Base-by-base conservation (phyloP, 2,329 filamentous ascomycete genomes). In the Stagonosporopsis vannaccii region DNA sequence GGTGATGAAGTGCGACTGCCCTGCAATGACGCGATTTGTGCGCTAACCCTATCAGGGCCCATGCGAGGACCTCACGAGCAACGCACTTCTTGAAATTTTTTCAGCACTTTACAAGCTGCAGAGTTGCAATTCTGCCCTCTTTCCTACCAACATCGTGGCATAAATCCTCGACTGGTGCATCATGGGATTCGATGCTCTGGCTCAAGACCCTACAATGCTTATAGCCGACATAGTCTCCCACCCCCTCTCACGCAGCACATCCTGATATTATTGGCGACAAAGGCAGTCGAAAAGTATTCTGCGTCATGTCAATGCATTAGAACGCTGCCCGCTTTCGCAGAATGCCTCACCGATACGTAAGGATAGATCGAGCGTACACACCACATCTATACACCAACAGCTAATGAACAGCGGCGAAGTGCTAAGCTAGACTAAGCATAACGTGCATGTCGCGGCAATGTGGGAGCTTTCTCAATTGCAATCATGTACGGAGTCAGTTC, bases 1-100 rank as follows among this genome's bases (percentile, higher is more conserved):
- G 3, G 42, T 33, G 33, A 44, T 49, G 32, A 11, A 36, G 37
- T 48, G 37, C 37, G 37, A 41, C 17, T 17, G 23, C 13, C 11
- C 8, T 30, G 11, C 15, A 23, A 53, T 53, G 50, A 53, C 50
- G 42, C 42, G 50, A 54, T 54, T 30, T 13, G 13, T 19, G 26
- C 42, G 30, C 51, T 54, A 54, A 48, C 28, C 43, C 6, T 19
- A 30, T 42, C 11, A 30, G 28, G 37, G 20, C 4, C 4, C 25
- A 22, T 26, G 28, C 36, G 36, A 23, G n/a, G n/a, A 6, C 6
- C 19, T 11, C 3, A 32, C 30, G 3, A 7, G 7, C 9, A 3
- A 5, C 6, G 6, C 7, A 30, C n/a, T n/a, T n/a, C n/a, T n/a
- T n/a, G n/a, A n/a, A n/a, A n/a, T n/a, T n/a, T n/a, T n/a, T n/a